These are phyloP conservation scores for Daedalea quercina DNA, from an alignment of 768 basidiomycete species.

Conservation along the genomic window DNA sequence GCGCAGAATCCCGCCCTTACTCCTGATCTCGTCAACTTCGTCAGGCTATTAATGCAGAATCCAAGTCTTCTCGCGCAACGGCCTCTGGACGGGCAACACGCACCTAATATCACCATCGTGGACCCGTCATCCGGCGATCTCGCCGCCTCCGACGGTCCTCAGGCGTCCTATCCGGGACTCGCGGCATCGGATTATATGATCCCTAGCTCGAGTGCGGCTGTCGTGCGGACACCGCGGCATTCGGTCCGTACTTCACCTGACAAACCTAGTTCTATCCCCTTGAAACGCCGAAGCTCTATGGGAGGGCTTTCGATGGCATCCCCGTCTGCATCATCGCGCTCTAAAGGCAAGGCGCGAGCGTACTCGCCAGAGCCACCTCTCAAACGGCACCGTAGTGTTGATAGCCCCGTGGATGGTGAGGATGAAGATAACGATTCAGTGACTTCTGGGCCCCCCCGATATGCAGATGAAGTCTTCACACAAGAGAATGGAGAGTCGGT, in stretches of 20 bases:
- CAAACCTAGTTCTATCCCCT: neutral
- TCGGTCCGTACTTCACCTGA: neutral
- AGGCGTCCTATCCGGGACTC: neutral
- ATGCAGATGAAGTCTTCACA: slow-evolving; percentile 35
- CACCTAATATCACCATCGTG: neutral
- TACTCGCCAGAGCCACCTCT: neutral
- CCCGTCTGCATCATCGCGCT: neutral
- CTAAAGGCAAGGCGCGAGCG: slow-evolving; percentile 5
- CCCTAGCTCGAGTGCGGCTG: neutral
- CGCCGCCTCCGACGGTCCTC: neutral
- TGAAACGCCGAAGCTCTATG: slow-evolving; percentile 4
- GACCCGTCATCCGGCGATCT: neutral
- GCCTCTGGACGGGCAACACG: neutral
- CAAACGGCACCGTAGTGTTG: neutral
- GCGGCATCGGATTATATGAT: neutral
- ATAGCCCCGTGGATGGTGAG: neutral
- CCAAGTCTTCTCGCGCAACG: too few species aligned
- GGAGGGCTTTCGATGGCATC: neutral
- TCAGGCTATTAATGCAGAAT: too few species aligned
- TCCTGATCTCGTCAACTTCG: too few species aligned
- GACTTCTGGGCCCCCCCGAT: neutral
- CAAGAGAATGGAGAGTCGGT: slow-evolving; percentile 35
- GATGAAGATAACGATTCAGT: neutral
- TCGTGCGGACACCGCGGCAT: neutral
- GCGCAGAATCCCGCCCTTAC: too few species aligned